Percentiles rank a stretch among this genome's conserved stretches.
Evolutionary conservation across 352 stramenopile species (phyloP).

Genomic region (Phytophthora ramorum): DNA sequence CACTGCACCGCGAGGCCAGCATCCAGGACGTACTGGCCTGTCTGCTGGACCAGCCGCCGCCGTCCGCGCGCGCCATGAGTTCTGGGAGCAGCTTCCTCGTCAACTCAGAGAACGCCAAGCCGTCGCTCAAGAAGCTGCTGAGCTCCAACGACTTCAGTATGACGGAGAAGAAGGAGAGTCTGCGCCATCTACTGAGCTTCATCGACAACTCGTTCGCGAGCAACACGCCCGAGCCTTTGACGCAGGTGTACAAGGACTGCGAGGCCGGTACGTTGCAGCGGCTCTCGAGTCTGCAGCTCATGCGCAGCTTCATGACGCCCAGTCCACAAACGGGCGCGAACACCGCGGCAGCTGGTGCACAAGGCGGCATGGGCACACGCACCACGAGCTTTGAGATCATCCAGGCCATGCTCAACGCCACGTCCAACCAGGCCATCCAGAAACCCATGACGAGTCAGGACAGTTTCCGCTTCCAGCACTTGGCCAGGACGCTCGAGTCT

Average conservation of each 20-base stretch:
- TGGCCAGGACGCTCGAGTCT: slow-evolving; percentile 77
- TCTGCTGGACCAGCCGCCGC: slow-evolving; percentile 74
- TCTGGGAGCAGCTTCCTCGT: slow-evolving; percentile 65
- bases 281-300: slow-evolving; percentile 82
- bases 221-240: slow-evolving; percentile 73
- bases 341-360: background rate
- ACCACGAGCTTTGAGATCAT: slow-evolving; percentile 91
- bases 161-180: slow-evolving; percentile 89
- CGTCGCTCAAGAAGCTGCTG: slow-evolving; percentile 80
- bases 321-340: background rate
- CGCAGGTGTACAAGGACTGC: slow-evolving; percentile 84
- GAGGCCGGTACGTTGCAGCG: slow-evolving; percentile 73
- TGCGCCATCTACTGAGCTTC: slow-evolving; percentile 82
- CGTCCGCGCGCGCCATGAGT: slow-evolving; percentile 53
- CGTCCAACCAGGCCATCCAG: slow-evolving; percentile 85
- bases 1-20: slow-evolving; percentile 72
- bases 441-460: slow-evolving; percentile 90
- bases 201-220: slow-evolving; percentile 87
- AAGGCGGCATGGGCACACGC: slow-evolving; percentile 57
- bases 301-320: slow-evolving; percentile 77
- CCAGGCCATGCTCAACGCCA: slow-evolving; percentile 88
- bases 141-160: slow-evolving; percentile 86
- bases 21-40: slow-evolving; percentile 84
- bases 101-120: slow-evolving; percentile 59
- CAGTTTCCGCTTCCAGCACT: slow-evolving; percentile 87